Base-by-base conservation (phyloP, 2,329 filamentous ascomycete genomes). In the Phoma sp. region DNA sequence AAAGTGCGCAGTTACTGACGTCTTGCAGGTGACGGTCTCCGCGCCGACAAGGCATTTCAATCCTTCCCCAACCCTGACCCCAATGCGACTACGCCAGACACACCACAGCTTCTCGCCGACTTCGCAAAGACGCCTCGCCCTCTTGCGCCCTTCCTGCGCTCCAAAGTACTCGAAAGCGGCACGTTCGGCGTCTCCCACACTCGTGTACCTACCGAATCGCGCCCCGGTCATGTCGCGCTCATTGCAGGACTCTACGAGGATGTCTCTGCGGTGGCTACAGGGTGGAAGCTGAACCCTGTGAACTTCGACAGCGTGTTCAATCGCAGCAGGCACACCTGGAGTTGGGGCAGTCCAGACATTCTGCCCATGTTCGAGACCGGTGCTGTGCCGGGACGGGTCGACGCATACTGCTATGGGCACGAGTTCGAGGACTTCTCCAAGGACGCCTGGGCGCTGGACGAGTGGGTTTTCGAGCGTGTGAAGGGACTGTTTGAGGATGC, bases 261-360 rank as follows among this genome's bases (percentile, higher is more conserved):
- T 80, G 95, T 99, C 1, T 98, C 95, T 28, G 90, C 95, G 2
- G 95, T 99, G 17, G 96, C 90, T 25, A 99, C 96, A 1, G 95
- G 95, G 14, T 99, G 95, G 95, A 98, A 99, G 78, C 80, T 97
- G 65, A 99, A 99, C 72, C 95, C 95, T 0, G 95, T 99, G 69
- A 90, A 98, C 72, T 99, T 99, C 69, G 95, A 99, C 78, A 98
- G 93, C 69, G 92, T 99, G 10, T 99, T 99, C 84, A 99, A 99
- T 74, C 87, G 91, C 59, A 98, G 93, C 72, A 83, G 89, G 38
- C 96, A 99, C 77, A 99, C 96, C 7, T 99, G 95, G 95, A 96
- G 93, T 75, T 99, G 95, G 95, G 95, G 95, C 2, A 97, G 93
- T 70, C 95, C 95, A 1, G 95, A 99, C 76, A 99, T 99, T 67